Conservation (phyloP, 352 stramenopile species). For the Globisporangium uncinulatum region DNA sequence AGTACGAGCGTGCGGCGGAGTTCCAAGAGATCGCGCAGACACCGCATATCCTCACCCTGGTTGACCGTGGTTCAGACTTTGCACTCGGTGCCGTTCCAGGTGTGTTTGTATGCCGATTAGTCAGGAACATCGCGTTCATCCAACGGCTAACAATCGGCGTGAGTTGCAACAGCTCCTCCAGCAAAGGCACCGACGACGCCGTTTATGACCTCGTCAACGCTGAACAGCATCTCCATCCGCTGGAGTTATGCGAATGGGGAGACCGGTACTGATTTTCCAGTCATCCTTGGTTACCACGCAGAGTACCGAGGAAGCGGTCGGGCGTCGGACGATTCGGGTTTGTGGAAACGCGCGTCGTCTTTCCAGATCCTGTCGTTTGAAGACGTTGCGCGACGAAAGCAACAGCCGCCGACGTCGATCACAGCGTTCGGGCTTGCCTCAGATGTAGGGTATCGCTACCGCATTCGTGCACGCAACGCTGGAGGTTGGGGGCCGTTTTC, state of each 20-base stretch:
- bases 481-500: conserved; percentile 70
- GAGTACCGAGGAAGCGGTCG: conserved; percentile 40
- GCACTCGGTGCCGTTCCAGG: conserved; percentile 31
- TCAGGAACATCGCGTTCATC: neutral
- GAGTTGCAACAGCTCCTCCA: conserved; percentile 20
- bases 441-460: conserved; percentile 56
- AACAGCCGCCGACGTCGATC: conserved; percentile 20
- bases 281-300: conserved; percentile 59
- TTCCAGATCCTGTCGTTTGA: conserved; percentile 59
- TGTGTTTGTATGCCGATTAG: conserved; percentile 3
- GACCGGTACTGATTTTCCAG: conserved; percentile 22
- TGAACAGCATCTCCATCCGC: conserved; percentile 39
- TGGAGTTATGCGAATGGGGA: conserved; percentile 23
- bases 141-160: neutral
- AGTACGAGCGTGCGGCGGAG: conserved; percentile 45
- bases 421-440: conserved; percentile 30
- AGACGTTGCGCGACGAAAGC: conserved; percentile 24
- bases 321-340: conserved; percentile 20
- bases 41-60: conserved; percentile 16
- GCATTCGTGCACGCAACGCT: conserved; percentile 42
- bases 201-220: conserved; percentile 24
- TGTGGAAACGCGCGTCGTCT: conserved; percentile 46
- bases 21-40: conserved; percentile 60
- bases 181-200: conserved; percentile 24
- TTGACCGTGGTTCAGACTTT: conserved; percentile 31